Evolutionary conservation across 2,329 filamentous ascomycete genomes (phyloP).

Genomic region (Biscogniauxia mediterranea): DNA sequence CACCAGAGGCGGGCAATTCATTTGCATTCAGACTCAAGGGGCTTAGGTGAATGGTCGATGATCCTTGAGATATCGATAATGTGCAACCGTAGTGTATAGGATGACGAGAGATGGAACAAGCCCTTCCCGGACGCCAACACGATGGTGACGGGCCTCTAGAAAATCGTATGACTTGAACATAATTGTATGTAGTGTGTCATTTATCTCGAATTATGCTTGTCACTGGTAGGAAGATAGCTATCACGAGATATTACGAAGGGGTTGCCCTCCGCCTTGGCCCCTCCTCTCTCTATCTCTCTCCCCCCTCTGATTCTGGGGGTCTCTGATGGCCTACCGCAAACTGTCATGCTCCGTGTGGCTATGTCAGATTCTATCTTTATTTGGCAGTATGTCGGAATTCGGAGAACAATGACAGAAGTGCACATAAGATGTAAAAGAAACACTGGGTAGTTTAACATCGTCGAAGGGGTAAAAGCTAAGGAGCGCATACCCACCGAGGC

Average conservation of each 20-base stretch:
- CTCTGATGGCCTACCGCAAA: background rate
- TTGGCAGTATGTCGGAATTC: background rate
- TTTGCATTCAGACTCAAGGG: slow-evolving; percentile 11
- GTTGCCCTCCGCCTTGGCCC: too few species aligned
- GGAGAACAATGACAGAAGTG: background rate
- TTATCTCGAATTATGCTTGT: background rate
- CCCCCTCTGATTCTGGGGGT: background rate
- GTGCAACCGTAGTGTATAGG: slow-evolving; percentile 13
- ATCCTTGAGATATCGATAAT: slow-evolving; percentile 13
- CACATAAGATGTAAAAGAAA: background rate
- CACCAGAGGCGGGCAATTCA: slow-evolving; percentile 22
- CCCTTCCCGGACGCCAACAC: background rate
- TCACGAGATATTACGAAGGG: slow-evolving; percentile 17
- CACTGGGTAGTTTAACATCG: slow-evolving; percentile 11
- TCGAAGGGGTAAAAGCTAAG: slow-evolving; percentile 16
- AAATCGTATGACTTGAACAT: slow-evolving; percentile 9
- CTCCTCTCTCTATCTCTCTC: too few species aligned
- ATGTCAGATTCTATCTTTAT: background rate
- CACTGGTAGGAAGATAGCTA: slow-evolving; percentile 10
- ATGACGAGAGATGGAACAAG: slow-evolving; percentile 20
- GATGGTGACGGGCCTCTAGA: slow-evolving; percentile 8
- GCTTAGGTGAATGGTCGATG: slow-evolving; percentile 14
- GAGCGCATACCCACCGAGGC: slow-evolving; percentile 11
- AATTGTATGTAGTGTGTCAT: background rate
- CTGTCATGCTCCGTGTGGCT: background rate